A percentile compares a stretch with the other conserved stretches of the same genome.
These are phyloP conservation scores for Plasmodium vivax DNA, from an alignment of 169 alveolate genomes.

Conservation along the genomic window DNA sequence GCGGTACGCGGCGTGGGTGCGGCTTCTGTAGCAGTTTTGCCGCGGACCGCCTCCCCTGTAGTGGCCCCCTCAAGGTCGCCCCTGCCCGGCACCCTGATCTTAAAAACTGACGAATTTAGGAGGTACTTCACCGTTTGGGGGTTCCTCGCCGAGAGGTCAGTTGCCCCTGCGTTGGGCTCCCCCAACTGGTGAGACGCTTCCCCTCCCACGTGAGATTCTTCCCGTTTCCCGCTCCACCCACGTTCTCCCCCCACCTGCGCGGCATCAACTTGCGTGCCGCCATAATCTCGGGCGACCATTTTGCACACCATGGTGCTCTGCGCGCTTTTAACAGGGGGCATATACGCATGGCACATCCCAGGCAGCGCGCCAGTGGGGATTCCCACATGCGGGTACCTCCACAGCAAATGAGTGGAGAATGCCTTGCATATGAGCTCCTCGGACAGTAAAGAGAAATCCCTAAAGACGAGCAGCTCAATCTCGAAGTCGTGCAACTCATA, in stretches of 20 bases:
- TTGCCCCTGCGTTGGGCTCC: not conserved
- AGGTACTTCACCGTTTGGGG: constrained; percentile 6
- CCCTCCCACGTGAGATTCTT: not conserved
- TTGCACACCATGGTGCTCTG: not conserved
- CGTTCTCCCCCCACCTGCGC: not conserved
- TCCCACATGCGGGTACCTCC: constrained; percentile 8
- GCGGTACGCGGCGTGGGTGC: no score
- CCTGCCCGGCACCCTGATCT: constrained; percentile 2
- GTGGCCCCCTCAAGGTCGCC: not conserved
- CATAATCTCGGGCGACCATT: not conserved
- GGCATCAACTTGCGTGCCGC: not conserved
- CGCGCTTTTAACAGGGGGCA: not conserved
- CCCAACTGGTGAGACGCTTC: not conserved
- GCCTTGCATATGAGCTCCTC: not conserved
- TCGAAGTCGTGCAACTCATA: constrained; percentile 46
- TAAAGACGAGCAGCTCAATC: constrained; percentile 30
- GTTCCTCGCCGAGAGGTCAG: not conserved
- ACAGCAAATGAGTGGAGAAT: not conserved
- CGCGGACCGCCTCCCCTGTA: not conserved
- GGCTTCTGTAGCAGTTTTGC: not conserved
- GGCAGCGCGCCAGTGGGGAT: not conserved
- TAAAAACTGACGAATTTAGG: constrained; percentile 67
- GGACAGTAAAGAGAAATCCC: constrained; percentile 16
- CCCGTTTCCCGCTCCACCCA: not conserved
- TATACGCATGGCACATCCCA: not conserved